Conservation (phyloP, 2,329 filamentous ascomycete genomes). For the Aspergillus hortae region DNA sequence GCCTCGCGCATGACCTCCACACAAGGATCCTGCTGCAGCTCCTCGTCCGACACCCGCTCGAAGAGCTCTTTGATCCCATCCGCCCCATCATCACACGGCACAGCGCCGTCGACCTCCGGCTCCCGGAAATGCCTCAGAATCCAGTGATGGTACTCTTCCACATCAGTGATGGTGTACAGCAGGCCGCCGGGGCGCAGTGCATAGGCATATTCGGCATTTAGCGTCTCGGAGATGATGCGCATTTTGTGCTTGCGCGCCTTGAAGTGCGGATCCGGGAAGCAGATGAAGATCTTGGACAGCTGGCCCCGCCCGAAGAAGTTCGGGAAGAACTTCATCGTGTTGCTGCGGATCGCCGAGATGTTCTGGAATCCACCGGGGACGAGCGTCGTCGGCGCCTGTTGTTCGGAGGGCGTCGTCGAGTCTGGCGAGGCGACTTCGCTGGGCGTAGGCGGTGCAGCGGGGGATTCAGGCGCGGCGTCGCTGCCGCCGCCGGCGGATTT, state of each 20-base stretch:
- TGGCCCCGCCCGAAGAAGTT: constrained; percentile 87
- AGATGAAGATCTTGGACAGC: constrained; percentile 89
- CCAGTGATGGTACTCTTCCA: constrained; percentile 89
- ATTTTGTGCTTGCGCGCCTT: constrained; percentile 97
- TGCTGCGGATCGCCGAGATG: constrained; percentile 81
- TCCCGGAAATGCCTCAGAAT: constrained; percentile 83
- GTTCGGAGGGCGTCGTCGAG: constrained; percentile 1
- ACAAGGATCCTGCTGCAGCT: constrained; percentile 55
- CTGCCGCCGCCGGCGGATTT: neutral
- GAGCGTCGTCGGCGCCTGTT: constrained; percentile 11
- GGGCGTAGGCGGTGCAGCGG: constrained; percentile 2
- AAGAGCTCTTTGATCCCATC: constrained; percentile 54
- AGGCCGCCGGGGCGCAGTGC: constrained; percentile 78
- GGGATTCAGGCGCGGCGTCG: neutral
- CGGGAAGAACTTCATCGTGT: constrained; percentile 99
- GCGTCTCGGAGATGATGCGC: constrained; percentile 80
- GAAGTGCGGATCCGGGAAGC: constrained; percentile 98
- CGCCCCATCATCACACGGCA: constrained; percentile 58
- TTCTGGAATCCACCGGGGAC: constrained; percentile 67
- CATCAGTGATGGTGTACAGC: constrained; percentile 95
- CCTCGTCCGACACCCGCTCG: constrained; percentile 62
- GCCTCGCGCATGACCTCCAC: constrained; percentile 65
- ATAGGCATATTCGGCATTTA: constrained; percentile 93
- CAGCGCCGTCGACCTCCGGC: constrained; percentile 75
- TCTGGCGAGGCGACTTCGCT: constrained; percentile 5